Percentiles rank a stretch among this genome's conserved stretches.
phyloP scores from a whole-genome alignment of 2,329 filamentous ascomycete species.

The Alternaria gaisen region DNA sequence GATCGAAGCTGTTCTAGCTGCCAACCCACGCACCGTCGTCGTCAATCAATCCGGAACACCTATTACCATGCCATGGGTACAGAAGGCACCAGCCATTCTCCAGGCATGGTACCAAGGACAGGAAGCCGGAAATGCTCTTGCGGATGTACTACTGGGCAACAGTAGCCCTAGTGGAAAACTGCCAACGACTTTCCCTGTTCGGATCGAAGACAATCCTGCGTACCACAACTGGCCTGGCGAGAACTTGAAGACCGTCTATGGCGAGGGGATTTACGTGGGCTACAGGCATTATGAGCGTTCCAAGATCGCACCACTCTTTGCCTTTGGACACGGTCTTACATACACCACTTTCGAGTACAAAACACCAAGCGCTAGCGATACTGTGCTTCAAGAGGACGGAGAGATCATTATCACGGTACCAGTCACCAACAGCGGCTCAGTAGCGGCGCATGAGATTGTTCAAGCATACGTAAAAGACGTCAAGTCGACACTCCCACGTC shows the following conservation, averaged over 20 bases:
- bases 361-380: conserved; percentile 61
- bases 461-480: conserved; percentile 74
- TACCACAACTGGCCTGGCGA: conserved; percentile 79
- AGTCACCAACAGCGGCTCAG: conserved; percentile 65
- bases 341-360: conserved; percentile 78
- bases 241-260: conserved; percentile 72
- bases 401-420: conserved; percentile 59
- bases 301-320: conserved; percentile 69
- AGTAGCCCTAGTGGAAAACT: conserved; percentile 79
- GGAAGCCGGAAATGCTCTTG: conserved; percentile 82
- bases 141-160: conserved; percentile 77
- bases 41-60: conserved; percentile 81
- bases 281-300: conserved; percentile 76
- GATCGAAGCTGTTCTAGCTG: conserved; percentile 69
- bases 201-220: conserved; percentile 70
- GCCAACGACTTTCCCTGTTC: conserved; percentile 73
- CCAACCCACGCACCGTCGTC: conserved; percentile 73
- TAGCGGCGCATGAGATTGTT: conserved; percentile 70
- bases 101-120: conserved; percentile 90
- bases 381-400: conserved; percentile 57
- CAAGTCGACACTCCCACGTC: conserved; percentile 69
- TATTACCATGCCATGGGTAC: conserved; percentile 74
- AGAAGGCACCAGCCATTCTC: conserved; percentile 70
- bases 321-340: conserved; percentile 80
- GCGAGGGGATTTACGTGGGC: conserved; percentile 76